Evolutionary conservation across 805 yeast genomes (phyloP), one percentile per base, ranked within the genome.

Genomic region (Torulaspora franciscae): DNA sequence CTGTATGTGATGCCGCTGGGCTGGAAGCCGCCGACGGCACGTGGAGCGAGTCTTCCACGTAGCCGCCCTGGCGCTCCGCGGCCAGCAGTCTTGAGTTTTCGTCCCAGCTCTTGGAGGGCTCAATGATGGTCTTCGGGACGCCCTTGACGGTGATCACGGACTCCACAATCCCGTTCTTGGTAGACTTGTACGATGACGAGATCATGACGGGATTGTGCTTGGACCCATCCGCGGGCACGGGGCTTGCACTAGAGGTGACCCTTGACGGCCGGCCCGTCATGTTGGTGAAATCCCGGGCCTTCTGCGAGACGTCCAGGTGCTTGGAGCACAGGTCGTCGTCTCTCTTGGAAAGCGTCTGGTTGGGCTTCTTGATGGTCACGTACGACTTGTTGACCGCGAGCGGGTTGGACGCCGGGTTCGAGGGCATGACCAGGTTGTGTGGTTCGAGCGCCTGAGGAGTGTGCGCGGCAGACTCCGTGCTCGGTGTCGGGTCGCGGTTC

Each of bases 111-210:
- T 76, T 64, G 5, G 75, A 73, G 43, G 79, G 82, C 55, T 84
- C 91, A 56, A 88, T 87, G 49, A 88, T 85, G 3, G 95, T 87
- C 70, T 88, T 88, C 56, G 80, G 81, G 15, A 85, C 85, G 43
- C 96, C 96, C 59, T 83, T 81, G 23, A 84, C 84, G 40, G 82
- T 84, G n/a, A 88, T 80, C 13, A 88, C 82, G 32, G 85, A 80
- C 66, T 88, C 96, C 43, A 85, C 76, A 43, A 88, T 81, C 7
- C 91, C 65, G 36, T 59, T 58, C 28, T 53, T 55, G 34, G 58
- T 55, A n/a, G 55, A 43, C 29, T 56, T 51, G 43, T 54, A 57
- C 15, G 59, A 55, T 6, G 61, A 55, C 2, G 61, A 57, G 27
- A 57, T 40, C 41, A 42, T 37, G 23, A 43, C 40, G 37, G 46